Percentiles rank a stretch among this genome's conserved stretches.
These are phyloP conservation scores for Hygrophorus pudorinus DNA, from an alignment of 768 basidiomycete genomes.

Conservation along the genomic window DNA sequence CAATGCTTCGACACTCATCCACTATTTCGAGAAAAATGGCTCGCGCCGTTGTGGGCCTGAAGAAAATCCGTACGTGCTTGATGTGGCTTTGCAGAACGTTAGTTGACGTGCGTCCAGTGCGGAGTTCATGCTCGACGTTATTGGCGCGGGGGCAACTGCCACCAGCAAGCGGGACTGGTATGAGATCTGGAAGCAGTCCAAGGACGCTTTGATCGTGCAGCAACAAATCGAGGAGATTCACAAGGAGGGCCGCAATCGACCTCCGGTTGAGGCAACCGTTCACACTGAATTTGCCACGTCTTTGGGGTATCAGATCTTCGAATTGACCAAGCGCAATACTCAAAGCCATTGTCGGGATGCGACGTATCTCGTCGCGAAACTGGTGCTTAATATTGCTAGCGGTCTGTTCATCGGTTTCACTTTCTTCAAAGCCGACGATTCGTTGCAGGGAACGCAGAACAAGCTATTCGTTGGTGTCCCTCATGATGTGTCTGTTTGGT, in stretches of 20 bases:
- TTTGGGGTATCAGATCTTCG: slow-evolving; percentile 38
- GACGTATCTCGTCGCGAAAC: slow-evolving; percentile 50
- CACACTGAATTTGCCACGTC: slow-evolving; percentile 40
- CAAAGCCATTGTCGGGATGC: slow-evolving; percentile 47
- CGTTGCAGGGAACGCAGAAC: slow-evolving; percentile 50
- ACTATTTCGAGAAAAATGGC: slow-evolving; percentile 71
- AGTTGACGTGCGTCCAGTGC: slow-evolving; percentile 31
- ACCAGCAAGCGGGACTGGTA: slow-evolving; percentile 46
- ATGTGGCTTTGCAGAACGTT: slow-evolving; percentile 6
- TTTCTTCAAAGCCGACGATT: slow-evolving; percentile 47
- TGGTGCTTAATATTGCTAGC: slow-evolving; percentile 41
- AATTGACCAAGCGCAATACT: slow-evolving; percentile 34
- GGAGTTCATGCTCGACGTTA: slow-evolving; percentile 58
- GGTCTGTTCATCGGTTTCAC: slow-evolving; percentile 30
- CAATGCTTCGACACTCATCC: slow-evolving; percentile 49
- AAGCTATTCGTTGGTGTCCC: slow-evolving; percentile 47
- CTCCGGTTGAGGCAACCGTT: slow-evolving; percentile 26
- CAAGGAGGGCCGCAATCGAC: slow-evolving; percentile 36
- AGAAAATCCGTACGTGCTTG: slow-evolving; percentile 59
- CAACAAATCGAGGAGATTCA: slow-evolving; percentile 38
- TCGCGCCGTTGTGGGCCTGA: slow-evolving; percentile 47
- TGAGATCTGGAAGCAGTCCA: slow-evolving; percentile 37
- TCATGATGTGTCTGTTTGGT: slow-evolving; percentile 5
- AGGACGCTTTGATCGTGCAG: slow-evolving; percentile 23
- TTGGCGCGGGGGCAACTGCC: slow-evolving; percentile 63